phyloP scores from a whole-genome alignment of 805 yeast species.

The Saturnispora sanitii region DNA sequence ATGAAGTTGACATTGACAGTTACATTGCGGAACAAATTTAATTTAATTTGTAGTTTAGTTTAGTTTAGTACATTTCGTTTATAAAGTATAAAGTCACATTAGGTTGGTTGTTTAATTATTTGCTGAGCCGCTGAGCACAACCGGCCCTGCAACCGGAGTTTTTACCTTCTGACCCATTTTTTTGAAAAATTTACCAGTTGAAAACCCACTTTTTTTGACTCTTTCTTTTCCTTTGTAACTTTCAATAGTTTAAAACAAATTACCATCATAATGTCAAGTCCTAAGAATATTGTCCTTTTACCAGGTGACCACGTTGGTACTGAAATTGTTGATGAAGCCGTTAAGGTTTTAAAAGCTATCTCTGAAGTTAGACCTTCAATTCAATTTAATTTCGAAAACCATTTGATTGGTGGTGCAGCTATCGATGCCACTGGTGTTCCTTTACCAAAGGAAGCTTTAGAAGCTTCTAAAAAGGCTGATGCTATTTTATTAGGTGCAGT shows the following conservation, averaged over 20 bases:
- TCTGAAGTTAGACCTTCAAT: slow-evolving; percentile 44
- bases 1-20: slow-evolving; percentile 64
- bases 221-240: slow-evolving; percentile 7
- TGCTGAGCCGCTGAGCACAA: slow-evolving; percentile 1
- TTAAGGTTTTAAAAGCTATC: slow-evolving; percentile 80
- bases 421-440: slow-evolving; percentile 95
- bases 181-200: not conserved
- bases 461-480: slow-evolving; percentile 75
- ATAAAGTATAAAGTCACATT: slow-evolving; percentile 1
- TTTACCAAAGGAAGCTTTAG: slow-evolving; percentile 74
- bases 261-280: slow-evolving; percentile 13
- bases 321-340: slow-evolving; percentile 83
- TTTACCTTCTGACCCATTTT: not conserved
- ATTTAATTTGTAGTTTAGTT: too few relatives aligned
- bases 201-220: not conserved
- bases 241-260: slow-evolving; percentile 38
- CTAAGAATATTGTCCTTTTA: slow-evolving; percentile 70
- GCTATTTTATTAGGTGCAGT: slow-evolving; percentile 98
- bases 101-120: not conserved
- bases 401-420: slow-evolving; percentile 96
- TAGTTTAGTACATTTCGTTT: too few relatives aligned
- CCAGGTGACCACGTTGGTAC: slow-evolving; percentile 98
- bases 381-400: slow-evolving; percentile 68
- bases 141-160: not conserved
- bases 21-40: slow-evolving; percentile 51